Conservation (phyloP, 2,329 filamentous ascomycete genomes). For the Rhinocladiella similis region DNA sequence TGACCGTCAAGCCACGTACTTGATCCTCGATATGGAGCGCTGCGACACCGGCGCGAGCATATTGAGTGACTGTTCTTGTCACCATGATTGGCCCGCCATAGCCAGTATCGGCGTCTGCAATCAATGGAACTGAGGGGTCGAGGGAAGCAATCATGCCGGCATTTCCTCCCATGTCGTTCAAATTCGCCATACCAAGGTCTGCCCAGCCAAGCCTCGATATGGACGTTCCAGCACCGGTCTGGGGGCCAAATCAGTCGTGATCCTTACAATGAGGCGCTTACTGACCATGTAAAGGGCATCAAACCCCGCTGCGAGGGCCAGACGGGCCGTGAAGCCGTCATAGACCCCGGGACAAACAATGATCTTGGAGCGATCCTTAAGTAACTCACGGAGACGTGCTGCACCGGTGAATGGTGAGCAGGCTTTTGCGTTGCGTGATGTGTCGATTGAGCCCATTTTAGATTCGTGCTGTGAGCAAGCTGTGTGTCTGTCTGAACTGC, state of each 20-base stretch:
- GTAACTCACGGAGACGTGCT: constrained; percentile 33
- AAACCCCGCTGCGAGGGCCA: constrained; percentile 51
- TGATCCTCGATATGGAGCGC: constrained; percentile 59
- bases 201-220: background rate
- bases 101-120: constrained; percentile 55
- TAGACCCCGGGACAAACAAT: constrained; percentile 53
- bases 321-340: constrained; percentile 51
- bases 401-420: constrained; percentile 21
- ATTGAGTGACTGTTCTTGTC: constrained; percentile 50
- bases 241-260: no score
- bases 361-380: constrained; percentile 38
- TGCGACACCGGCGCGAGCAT: constrained; percentile 55
- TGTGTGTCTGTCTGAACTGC: background rate
- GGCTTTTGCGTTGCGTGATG: background rate
- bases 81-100: constrained; percentile 54
- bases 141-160: constrained; percentile 57
- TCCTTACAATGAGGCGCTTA: background rate
- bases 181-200: constrained; percentile 49
- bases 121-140: constrained; percentile 50
- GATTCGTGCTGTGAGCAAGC: constrained; percentile 2
- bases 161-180: constrained; percentile 55
- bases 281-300: constrained; percentile 51
- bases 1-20: constrained; percentile 33
- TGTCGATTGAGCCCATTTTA: background rate
- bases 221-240: constrained; percentile 11